Evolutionary conservation across 192 early-diverging fungal species (phyloP), one percentile per base, ranked within the genome.

Genomic region (Gonapodya sp.): DNA sequence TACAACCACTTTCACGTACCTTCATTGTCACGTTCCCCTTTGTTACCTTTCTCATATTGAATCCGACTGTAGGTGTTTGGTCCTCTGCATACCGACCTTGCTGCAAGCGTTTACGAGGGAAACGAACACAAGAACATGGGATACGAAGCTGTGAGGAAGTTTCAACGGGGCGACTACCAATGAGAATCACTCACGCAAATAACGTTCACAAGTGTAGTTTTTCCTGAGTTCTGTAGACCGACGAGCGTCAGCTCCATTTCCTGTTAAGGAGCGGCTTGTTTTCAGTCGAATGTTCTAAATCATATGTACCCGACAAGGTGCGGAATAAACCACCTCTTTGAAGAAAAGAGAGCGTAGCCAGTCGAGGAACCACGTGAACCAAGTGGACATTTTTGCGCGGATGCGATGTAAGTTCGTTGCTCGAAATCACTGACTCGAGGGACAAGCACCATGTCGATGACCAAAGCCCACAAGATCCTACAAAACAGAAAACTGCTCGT

Each of bases 61-160:
- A 99, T 14, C 98, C 98, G 31, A 99, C 96, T 1, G 98, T 99
- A 0, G 98, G 98, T 73, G 98, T 98, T 91, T 87, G 91, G 83
- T 95, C 94, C 85, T 95, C 94, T 0, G 89, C 92, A 80, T 91
- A 95, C 83, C 93, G 91, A 30, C 94, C 94, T 34, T 91, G 93
- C 86, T 92, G 78, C 35, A 73, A 34, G 14, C 35, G 73, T 36
- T n/a, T n/a, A n/a, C n/a, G n/a, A n/a, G n/a, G 81, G 84, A 18
- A 79, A 82, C 16, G 33, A 31, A 24, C 35, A 2, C 32, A 35
- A 82, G 30, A 81, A 78, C 24, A 78, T 73, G 18, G 80, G 32
- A 80, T 82, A 1, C 1, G n/a, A n/a, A n/a, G n/a, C n/a, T n/a
- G n/a, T n/a, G n/a, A n/a, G n/a, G n/a, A n/a, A n/a, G n/a, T n/a